These are phyloP conservation scores for Triticum turgidum DNA, from an alignment of 176 grass and related monocot species.

Conservation along the genomic window DNA sequence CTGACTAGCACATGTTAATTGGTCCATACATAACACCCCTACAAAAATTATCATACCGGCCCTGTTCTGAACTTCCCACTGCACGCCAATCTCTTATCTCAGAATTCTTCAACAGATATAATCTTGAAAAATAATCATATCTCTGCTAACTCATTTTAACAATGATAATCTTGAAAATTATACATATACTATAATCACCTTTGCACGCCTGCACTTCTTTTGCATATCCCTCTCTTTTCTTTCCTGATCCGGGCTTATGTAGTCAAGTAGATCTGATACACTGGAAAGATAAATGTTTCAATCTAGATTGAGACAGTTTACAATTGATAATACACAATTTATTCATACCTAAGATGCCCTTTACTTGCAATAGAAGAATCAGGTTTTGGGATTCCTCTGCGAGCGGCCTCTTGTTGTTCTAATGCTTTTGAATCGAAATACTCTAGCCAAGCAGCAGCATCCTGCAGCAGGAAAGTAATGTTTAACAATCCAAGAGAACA, in stretches of 20 bases:
- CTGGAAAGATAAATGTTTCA: slow-evolving; percentile 74
- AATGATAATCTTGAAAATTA: slow-evolving; percentile 13
- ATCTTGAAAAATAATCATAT: slow-evolving; percentile 16
- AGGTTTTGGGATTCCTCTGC: slow-evolving; percentile 94
- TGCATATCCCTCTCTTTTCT: slow-evolving; percentile 83
- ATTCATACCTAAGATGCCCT: slow-evolving; percentile 96
- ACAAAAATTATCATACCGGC: background rate
- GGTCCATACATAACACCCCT: slow-evolving; percentile 6
- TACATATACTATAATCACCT: slow-evolving; percentile 51
- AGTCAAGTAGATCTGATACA: slow-evolving; percentile 99
- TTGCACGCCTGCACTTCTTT: slow-evolving; percentile 75
- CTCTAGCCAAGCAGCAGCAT: slow-evolving; percentile 96
- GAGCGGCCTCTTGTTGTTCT: slow-evolving; percentile 88
- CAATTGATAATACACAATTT: slow-evolving; percentile 36
- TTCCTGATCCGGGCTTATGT: slow-evolving; percentile 93
- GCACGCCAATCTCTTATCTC: background rate
- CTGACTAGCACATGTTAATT: background rate
- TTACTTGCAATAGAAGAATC: slow-evolving; percentile 98
- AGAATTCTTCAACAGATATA: background rate
- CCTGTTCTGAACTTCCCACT: background rate
- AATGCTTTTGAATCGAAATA: slow-evolving; percentile 97
- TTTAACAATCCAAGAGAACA: slow-evolving; percentile 26
- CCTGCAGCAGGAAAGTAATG: slow-evolving; percentile 46
- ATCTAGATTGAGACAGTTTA: slow-evolving; percentile 45
- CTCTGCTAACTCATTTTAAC: background rate